Percentiles rank a stretch among this genome's conserved stretches.
These are phyloP conservation scores for Capsicum chinense DNA, from an alignment of 257 asterid genomes.

Conservation along the genomic window DNA sequence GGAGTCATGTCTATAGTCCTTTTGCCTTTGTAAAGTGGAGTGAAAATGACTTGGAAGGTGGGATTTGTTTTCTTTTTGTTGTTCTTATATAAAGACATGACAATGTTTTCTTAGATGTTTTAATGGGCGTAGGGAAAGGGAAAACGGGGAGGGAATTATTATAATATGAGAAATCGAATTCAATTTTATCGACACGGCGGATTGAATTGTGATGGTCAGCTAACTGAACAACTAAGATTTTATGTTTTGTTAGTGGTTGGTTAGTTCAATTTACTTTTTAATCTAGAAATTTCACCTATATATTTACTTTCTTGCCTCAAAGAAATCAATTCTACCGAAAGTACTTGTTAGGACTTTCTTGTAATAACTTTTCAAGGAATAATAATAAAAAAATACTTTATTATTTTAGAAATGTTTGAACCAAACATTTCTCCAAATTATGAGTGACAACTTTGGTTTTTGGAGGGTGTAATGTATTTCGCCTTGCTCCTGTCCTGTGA, in stretches of 20 bases:
- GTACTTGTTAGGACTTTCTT: neutral
- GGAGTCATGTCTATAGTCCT: conserved; percentile 52
- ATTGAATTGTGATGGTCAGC: no score
- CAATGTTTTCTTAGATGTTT: conserved; percentile 25
- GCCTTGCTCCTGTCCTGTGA: no score
- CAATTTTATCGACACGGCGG: no score
- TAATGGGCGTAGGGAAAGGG: no score
- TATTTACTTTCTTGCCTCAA: neutral
- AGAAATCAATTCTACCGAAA: neutral
- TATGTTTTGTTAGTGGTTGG: no score
- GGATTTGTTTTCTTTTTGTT: conserved; percentile 32
- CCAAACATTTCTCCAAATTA: no score
- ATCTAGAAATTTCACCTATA: neutral
- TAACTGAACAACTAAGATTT: no score
- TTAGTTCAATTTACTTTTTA: no score
- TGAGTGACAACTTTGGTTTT: no score
- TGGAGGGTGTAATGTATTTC: no score
- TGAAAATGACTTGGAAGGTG: conserved; percentile 21
- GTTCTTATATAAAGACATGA: conserved; percentile 18
- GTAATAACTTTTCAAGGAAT: neutral
- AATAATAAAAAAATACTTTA: neutral
- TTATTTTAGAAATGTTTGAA: neutral
- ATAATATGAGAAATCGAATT: no score
- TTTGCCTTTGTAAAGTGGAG: conserved; percentile 21
- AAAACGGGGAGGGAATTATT: no score